These are phyloP conservation scores for Nicotiana tabacum DNA, from an alignment of 257 asterid species.

Conservation along the genomic window DNA sequence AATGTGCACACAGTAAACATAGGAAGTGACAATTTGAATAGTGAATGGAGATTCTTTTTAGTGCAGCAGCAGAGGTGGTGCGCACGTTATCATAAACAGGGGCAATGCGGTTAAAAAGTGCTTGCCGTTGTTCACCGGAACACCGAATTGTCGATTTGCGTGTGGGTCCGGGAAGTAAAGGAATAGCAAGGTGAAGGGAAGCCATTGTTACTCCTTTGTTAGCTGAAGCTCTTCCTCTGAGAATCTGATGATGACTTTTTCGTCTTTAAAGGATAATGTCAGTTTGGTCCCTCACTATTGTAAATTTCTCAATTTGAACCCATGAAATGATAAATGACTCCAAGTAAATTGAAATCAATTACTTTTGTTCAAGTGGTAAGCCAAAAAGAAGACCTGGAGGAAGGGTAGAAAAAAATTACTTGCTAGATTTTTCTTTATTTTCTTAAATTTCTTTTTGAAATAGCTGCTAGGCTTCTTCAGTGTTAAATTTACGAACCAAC, in stretches of 20 bases:
- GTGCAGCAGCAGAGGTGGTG: background rate
- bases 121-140: slow-evolving; percentile 60
- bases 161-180: slow-evolving; percentile 9
- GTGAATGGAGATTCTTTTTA: background rate
- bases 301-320: background rate
- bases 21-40: background rate
- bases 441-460: too few species aligned
- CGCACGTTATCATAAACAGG: slow-evolving; percentile 83
- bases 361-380: too few species aligned
- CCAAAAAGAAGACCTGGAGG: too few species aligned
- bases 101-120: slow-evolving; percentile 70
- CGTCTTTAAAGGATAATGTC: background rate
- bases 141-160: slow-evolving; percentile 23
- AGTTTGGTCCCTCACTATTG: background rate
- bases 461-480: too few species aligned
- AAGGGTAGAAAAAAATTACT: too few species aligned
- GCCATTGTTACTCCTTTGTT: slow-evolving; percentile 9
- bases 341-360: background rate
- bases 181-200: slow-evolving; percentile 13
- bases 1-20: background rate
- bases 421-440: too few species aligned
- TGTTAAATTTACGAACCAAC: too few species aligned
- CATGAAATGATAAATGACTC: background rate
- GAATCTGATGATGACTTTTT: background rate
- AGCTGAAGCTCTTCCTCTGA: background rate